phyloP scores from a whole-genome alignment of 495 filamentous ascomycete genomes.

The Xylaria telfairii region DNA sequence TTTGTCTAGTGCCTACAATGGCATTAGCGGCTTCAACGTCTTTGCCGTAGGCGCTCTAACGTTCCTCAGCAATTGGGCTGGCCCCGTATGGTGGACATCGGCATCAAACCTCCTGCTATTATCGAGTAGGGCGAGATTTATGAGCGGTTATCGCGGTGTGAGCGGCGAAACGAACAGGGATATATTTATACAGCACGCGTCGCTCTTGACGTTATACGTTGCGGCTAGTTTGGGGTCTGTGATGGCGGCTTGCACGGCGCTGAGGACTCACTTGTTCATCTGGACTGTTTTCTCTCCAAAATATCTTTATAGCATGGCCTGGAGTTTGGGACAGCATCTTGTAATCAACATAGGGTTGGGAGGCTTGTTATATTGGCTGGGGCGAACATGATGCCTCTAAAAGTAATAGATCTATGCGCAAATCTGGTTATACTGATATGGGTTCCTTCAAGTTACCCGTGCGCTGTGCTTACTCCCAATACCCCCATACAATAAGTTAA shows the following conservation, averaged over 20 bases:
- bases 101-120: conserved; percentile 63
- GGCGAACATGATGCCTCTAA: conserved; percentile 31
- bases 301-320: conserved; percentile 89
- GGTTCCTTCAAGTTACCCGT: too few relatives aligned
- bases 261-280: conserved; percentile 93
- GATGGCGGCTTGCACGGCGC: conserved; percentile 84
- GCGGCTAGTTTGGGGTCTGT: conserved; percentile 68
- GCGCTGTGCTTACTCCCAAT: too few relatives aligned
- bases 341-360: conserved; percentile 67
- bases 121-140: conserved; percentile 26
- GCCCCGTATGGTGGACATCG: conserved; percentile 83
- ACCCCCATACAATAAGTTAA: too few relatives aligned
- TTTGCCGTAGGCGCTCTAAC: conserved; percentile 76
- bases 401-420: background rate
- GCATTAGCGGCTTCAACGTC: conserved; percentile 72
- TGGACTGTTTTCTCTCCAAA: conserved; percentile 99
- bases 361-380: conserved; percentile 61
- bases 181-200: conserved; percentile 55
- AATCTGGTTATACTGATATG: background rate
- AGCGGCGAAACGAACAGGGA: background rate
- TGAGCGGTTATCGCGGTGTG: background rate
- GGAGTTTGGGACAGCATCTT: conserved; percentile 83
- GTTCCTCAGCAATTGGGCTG: conserved; percentile 90
- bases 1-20: conserved; percentile 83
- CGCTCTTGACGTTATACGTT: conserved; percentile 70